A percentile compares a stretch with the other conserved stretches of the same genome.
phyloP scores from a whole-genome alignment of 257 asterid genomes.

The Solanum sparsipilum region DNA sequence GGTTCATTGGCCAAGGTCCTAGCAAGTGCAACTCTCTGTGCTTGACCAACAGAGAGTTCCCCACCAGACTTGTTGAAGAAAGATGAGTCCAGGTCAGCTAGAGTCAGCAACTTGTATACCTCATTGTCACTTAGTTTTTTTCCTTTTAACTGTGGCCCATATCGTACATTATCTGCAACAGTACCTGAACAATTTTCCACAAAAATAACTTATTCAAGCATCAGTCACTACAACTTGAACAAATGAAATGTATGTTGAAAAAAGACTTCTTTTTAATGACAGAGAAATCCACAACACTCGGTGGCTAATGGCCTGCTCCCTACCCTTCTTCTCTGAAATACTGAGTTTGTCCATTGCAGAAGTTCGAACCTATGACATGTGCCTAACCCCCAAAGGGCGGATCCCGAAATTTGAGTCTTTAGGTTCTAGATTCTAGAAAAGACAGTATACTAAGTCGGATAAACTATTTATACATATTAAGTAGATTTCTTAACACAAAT shows the following conservation, averaged over 20 bases:
- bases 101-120: conserved; percentile 46
- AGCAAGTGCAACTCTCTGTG: conserved; percentile 83
- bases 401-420: neutral
- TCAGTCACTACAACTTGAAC: neutral
- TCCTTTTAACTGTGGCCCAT: conserved; percentile 62
- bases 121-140: conserved; percentile 42
- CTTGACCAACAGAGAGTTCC: conserved; percentile 77
- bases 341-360: neutral
- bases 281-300: neutral
- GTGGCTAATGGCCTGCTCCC: neutral
- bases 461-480: neutral
- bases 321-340: neutral
- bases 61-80: conserved; percentile 48
- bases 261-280: neutral
- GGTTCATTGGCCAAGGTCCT: conserved; percentile 78
- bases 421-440: neutral
- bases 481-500: neutral
- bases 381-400: neutral
- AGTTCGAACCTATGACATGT: neutral
- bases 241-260: neutral
- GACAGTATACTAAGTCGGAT: neutral
- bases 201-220: neutral
- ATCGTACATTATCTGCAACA: conserved; percentile 64
- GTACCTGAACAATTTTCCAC: conserved; percentile 28
- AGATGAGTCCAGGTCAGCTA: conserved; percentile 62